Percentiles rank a stretch among this genome's conserved stretches.
phyloP scores from a whole-genome alignment of 129 eudicot genomes.

The Deinandra increscens region DNA sequence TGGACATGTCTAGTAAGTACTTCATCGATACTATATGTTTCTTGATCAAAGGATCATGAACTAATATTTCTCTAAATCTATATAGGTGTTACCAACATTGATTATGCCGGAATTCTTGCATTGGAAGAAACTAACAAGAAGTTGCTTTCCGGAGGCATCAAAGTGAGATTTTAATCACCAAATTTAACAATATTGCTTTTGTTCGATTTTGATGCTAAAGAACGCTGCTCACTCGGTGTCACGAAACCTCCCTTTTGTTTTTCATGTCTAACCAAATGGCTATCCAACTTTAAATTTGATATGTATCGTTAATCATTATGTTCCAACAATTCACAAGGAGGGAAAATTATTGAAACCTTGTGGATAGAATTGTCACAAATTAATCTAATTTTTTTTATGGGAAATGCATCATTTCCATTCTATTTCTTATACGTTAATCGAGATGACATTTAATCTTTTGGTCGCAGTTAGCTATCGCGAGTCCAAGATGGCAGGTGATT shows the following conservation, averaged over 20 bases:
- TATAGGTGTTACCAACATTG: slow-evolving; percentile 54
- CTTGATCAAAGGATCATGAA: not conserved
- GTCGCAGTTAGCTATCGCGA: slow-evolving; percentile 46
- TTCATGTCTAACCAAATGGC: too few species aligned
- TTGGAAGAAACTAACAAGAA: slow-evolving; percentile 51
- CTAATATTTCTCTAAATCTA: not conserved
- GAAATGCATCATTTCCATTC: too few species aligned
- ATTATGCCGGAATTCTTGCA: slow-evolving; percentile 52
- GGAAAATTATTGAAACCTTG: too few species aligned
- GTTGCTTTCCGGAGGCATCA: slow-evolving; percentile 43
- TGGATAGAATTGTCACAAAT: too few species aligned
- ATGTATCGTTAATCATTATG: too few species aligned
- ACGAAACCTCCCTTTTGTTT: not conserved
- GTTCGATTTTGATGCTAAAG: not conserved
- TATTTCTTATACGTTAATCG: too few species aligned
- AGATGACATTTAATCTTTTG: slow-evolving; percentile 11
- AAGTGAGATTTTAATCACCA: slow-evolving; percentile 33
- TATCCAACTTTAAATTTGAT: too few species aligned
- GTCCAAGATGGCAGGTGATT: slow-evolving; percentile 60
- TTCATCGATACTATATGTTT: not conserved
- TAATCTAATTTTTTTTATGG: too few species aligned
- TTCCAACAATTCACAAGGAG: too few species aligned
- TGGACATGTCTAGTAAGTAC: slow-evolving; percentile 69
- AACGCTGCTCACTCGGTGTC: not conserved
- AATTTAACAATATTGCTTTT: not conserved